phyloP scores from a whole-genome alignment of 371 early-diverging fungal genomes.

The Capillidium heterosporum region DNA sequence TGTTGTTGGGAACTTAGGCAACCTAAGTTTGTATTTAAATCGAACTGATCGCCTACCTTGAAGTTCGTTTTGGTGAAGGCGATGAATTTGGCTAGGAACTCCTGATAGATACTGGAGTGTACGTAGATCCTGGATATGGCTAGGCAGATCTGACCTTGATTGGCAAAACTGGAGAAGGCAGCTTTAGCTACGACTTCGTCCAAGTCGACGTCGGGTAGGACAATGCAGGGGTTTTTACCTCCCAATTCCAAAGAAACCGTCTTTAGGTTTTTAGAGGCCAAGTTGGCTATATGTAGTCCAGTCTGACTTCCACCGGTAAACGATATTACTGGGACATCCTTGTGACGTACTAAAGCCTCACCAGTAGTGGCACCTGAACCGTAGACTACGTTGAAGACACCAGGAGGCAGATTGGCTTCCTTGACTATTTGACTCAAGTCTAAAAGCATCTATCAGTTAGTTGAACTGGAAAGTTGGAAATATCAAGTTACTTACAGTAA shows the following conservation, averaged over 20 bases:
- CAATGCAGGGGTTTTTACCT: constrained; percentile 57
- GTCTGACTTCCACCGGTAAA: constrained; percentile 61
- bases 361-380: constrained; percentile 39
- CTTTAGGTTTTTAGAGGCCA: constrained; percentile 32
- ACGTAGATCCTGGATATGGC: constrained; percentile 49
- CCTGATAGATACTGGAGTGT: constrained; percentile 28
- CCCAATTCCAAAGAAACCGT: constrained; percentile 48
- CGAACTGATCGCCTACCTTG: constrained; percentile 41
- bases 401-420: constrained; percentile 45
- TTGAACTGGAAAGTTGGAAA: background rate
- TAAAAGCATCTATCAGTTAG: background rate
- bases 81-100: constrained; percentile 27
- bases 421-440: constrained; percentile 31
- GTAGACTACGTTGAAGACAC: constrained; percentile 64
- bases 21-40: constrained; percentile 28
- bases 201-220: constrained; percentile 52
- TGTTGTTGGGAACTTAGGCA: constrained; percentile 38
- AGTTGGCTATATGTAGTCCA: constrained; percentile 26
- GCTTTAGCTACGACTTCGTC: constrained; percentile 30
- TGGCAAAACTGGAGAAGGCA: constrained; percentile 31
- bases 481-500: constrained; percentile 9
- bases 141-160: constrained; percentile 51
- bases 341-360: constrained; percentile 35
- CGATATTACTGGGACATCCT: constrained; percentile 39
- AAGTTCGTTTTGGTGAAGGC: constrained; percentile 17